Percentiles rank a stretch among this genome's conserved stretches.
Conservation (phyloP, 2,329 filamentous ascomycete genomes). For the Incumbomyces lentus region DNA sequence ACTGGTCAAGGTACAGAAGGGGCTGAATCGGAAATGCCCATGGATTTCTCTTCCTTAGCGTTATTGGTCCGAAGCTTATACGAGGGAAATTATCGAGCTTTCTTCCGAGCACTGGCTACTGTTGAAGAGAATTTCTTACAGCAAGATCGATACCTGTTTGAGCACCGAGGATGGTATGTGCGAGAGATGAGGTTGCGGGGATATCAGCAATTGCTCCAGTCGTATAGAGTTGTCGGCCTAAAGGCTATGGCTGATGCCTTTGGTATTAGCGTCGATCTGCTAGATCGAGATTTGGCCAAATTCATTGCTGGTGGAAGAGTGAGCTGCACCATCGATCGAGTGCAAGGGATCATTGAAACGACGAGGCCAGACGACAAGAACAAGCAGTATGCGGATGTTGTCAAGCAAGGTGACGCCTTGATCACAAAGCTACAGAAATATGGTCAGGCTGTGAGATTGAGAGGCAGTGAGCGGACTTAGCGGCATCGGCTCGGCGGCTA, state of each 20-base stretch:
- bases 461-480: conserved; percentile 85
- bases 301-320: conserved; percentile 94
- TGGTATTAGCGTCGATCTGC: conserved; percentile 89
- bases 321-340: conserved; percentile 92
- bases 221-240: conserved; percentile 92
- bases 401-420: conserved; percentile 92
- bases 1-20: conserved; percentile 54
- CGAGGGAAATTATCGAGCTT: conserved; percentile 83
- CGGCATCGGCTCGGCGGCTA: too few species aligned
- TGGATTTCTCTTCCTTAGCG: conserved; percentile 83
- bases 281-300: conserved; percentile 91
- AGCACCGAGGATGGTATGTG: conserved; percentile 95
- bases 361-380: conserved; percentile 98
- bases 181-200: conserved; percentile 94
- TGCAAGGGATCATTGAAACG: conserved; percentile 94
- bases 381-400: conserved; percentile 97
- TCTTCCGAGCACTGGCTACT: conserved; percentile 78
- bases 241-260: conserved; percentile 96
- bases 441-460: conserved; percentile 84
- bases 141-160: conserved; percentile 87
- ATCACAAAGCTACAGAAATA: conserved; percentile 99
- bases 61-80: conserved; percentile 86
- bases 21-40: conserved; percentile 60
- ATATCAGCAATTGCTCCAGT: conserved; percentile 94
- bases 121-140: conserved; percentile 92